Evolutionary conservation across 129 eudicot species (phyloP).

Genomic region (Helianthus tuberosus): DNA sequence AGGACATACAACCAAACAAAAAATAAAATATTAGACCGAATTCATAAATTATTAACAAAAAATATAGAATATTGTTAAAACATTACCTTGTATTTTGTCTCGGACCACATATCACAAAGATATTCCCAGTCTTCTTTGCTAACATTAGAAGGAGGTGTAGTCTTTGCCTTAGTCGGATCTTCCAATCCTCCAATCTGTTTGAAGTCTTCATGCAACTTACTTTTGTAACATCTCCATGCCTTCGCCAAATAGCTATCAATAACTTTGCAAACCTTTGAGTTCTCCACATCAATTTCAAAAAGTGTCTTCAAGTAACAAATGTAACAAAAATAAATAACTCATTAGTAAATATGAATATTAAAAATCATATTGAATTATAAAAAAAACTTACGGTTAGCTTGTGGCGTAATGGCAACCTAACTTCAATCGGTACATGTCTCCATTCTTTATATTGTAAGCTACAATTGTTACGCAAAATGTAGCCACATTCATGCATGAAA

Average conservation of each 20-base stretch:
- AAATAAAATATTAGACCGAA: not conserved
- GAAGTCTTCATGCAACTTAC: not conserved
- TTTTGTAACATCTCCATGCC: slow-evolving; percentile 3
- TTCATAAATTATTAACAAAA: not conserved
- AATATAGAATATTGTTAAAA: not conserved
- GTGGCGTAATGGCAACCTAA: no score
- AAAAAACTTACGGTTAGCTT: not conserved
- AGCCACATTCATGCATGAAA: no score
- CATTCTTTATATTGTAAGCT: no score
- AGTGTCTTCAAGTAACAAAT: slow-evolving; percentile 14
- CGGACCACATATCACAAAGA: slow-evolving; percentile 7
- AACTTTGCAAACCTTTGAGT: not conserved
- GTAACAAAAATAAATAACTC: not conserved
- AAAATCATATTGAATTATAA: not conserved
- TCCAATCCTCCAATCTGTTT: not conserved
- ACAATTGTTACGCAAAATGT: no score
- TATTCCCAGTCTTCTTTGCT: slow-evolving; percentile 8
- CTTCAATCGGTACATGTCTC: no score
- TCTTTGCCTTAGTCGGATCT: slow-evolving; percentile 6
- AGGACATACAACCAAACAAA: not conserved
- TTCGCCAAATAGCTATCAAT: slow-evolving; percentile 9
- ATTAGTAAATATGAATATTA: not conserved
- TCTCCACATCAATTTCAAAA: slow-evolving; percentile 12
- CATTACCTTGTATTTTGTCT: slow-evolving; percentile 4
- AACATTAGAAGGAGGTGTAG: not conserved